Evolutionary conservation across 2,329 filamentous ascomycete species (phyloP), one percentile per base, ranked within the genome.

Genomic region (Colletotrichum acutatum): DNA sequence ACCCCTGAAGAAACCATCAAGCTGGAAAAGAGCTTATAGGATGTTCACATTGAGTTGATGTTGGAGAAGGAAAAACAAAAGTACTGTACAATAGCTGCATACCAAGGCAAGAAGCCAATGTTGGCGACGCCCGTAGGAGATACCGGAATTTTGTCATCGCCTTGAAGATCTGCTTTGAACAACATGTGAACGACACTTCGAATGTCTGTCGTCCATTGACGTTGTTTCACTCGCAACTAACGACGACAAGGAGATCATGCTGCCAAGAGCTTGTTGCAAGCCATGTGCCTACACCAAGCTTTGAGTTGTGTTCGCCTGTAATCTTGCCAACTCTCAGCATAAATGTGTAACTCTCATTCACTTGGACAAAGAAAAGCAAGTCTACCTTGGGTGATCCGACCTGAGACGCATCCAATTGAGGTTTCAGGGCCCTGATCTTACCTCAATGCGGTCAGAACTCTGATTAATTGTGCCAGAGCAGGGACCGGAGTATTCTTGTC

Each of bases 1-100:
- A n/a, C 26, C 53, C 53, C 26, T 16, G n/a, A 34, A 42, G 22
- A 30, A 32, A 32, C 49, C 9, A 34, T 26, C 19, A 30, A 46
- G 59, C 49, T 57, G 19, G 11, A 65, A 62, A 22, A 32, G 5
- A 66, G 28, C n/a, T 61, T 30, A 26, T 9, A 19, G 58, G 49
- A 56, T 46, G 30, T 30, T 28, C 14, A 57, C 22, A 22, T 5
- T 22, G 26, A 60, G n/a, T 30, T 62, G 49, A 28, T 16, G n/a
- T 30, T 19, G 49, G 14, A 12, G 19, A 57, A 28, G 26, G 16
- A 24, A 24, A 34, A 30, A 32, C 22, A 62, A 67, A 73, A 66
- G 70, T 52, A 53, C n/a, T 73, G 64, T 73, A 73, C 49, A 68
- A 65, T 73, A 73, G 9, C n/a, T 52, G 61, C 61, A 71, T 49